These are phyloP conservation scores for Cercospora berteroae DNA, from an alignment of 2,329 filamentous ascomycete genomes.

Conservation along the genomic window DNA sequence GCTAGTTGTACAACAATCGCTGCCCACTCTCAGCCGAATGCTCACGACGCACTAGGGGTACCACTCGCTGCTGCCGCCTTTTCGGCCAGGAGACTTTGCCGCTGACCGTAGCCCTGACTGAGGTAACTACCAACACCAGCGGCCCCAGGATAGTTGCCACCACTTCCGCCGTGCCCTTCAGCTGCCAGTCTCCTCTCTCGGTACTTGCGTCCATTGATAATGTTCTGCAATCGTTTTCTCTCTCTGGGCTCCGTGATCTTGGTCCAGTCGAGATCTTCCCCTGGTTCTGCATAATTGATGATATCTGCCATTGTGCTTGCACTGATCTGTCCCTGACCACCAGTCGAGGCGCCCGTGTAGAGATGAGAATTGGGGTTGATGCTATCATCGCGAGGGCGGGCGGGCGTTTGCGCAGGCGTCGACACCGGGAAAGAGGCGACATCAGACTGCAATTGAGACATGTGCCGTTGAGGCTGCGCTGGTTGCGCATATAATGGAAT, in stretches of 20 bases:
- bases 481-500: slow-evolving; percentile 22
- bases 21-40: background rate
- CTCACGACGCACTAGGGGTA: slow-evolving; percentile 1
- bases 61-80: slow-evolving; percentile 4
- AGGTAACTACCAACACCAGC: slow-evolving; percentile 34
- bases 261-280: slow-evolving; percentile 42
- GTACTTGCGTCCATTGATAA: slow-evolving; percentile 43
- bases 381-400: slow-evolving; percentile 15
- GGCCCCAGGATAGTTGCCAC: slow-evolving; percentile 38
- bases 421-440: slow-evolving; percentile 31
- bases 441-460: slow-evolving; percentile 35
- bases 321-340: slow-evolving; percentile 37
- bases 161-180: slow-evolving; percentile 37
- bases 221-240: slow-evolving; percentile 41
- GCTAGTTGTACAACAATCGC: background rate
- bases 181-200: slow-evolving; percentile 39
- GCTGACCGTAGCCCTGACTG: slow-evolving; percentile 29
- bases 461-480: slow-evolving; percentile 24
- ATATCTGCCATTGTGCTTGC: slow-evolving; percentile 38
- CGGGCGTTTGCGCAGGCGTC: slow-evolving; percentile 20
- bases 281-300: slow-evolving; percentile 41
- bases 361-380: slow-evolving; percentile 35
- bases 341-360: slow-evolving; percentile 36
- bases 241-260: slow-evolving; percentile 40
- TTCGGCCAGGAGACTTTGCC: slow-evolving; percentile 9